Conservation (phyloP, 1,139 yeast species). For the Candida sojae region DNA sequence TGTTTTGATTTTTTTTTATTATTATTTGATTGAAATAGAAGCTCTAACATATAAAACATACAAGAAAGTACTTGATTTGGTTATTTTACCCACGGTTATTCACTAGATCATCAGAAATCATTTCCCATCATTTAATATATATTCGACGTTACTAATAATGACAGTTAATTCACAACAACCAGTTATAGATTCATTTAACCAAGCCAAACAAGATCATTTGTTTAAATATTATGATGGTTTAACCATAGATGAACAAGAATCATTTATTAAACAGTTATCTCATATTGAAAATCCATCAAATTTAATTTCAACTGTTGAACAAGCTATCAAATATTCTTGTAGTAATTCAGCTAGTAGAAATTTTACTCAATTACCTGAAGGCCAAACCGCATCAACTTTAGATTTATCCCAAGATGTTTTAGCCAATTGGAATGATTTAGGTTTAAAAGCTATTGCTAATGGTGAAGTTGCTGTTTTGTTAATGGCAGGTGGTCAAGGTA, state of each 20-base stretch:
- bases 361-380: slow-evolving; percentile 53
- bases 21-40: no score
- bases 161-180: slow-evolving; percentile 20
- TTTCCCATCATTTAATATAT: no score
- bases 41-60: no score
- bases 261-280: slow-evolving; percentile 38
- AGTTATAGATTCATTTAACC: slow-evolving; percentile 39
- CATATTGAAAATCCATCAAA: slow-evolving; percentile 42
- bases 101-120: no score
- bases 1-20: no score
- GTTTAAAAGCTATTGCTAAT: slow-evolving; percentile 65
- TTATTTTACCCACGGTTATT: no score
- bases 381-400: slow-evolving; percentile 52
- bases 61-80: no score
- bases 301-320: slow-evolving; percentile 45
- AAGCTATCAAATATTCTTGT: slow-evolving; percentile 47
- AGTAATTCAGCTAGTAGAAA: slow-evolving; percentile 33
- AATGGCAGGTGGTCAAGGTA: slow-evolving; percentile 99
- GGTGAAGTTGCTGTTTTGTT: slow-evolving; percentile 85
- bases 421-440: slow-evolving; percentile 55
- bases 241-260: slow-evolving; percentile 27
- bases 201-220: slow-evolving; percentile 52
- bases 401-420: slow-evolving; percentile 32
- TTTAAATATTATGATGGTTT: slow-evolving; percentile 45
- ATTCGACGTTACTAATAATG: slow-evolving; percentile 6